Percentiles rank a stretch among this genome's conserved stretches.
Evolutionary conservation across 805 yeast genomes (phyloP).

Genomic region (Hyphopichia homilentoma): DNA sequence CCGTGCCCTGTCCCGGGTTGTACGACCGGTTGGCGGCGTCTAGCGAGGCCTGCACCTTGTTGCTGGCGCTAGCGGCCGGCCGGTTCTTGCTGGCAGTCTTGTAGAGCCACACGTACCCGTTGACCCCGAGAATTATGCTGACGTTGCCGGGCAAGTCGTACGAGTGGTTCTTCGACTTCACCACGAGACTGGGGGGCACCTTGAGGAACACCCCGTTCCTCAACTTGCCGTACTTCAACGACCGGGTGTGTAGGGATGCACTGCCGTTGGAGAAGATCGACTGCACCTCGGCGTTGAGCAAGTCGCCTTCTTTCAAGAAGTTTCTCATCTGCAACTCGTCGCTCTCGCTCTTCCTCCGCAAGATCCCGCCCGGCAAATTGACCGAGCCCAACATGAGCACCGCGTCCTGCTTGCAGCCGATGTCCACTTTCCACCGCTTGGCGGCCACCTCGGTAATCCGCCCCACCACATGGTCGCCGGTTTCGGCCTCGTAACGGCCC

Average conservation of each 20-base stretch:
- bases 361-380: slow-evolving; percentile 94
- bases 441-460: slow-evolving; percentile 91
- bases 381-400: slow-evolving; percentile 91
- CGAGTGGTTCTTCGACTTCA: slow-evolving; percentile 84
- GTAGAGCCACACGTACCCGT: slow-evolving; percentile 91
- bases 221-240: slow-evolving; percentile 90
- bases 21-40: slow-evolving; percentile 33
- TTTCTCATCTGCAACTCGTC: slow-evolving; percentile 96
- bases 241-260: slow-evolving; percentile 92
- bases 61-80: slow-evolving; percentile 17
- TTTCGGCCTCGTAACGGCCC: slow-evolving; percentile 88
- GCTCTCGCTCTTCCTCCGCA: slow-evolving; percentile 88
- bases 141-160: slow-evolving; percentile 93
- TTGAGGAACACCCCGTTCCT: slow-evolving; percentile 82
- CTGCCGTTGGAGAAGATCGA: slow-evolving; percentile 83
- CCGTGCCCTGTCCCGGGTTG: slow-evolving; percentile 55
- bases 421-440: slow-evolving; percentile 94
- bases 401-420: slow-evolving; percentile 93
- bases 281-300: slow-evolving; percentile 94
- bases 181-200: slow-evolving; percentile 79
- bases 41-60: slow-evolving; percentile 38
- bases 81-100: slow-evolving; percentile 44
- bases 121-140: slow-evolving; percentile 85
- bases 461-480: slow-evolving; percentile 95
- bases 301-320: slow-evolving; percentile 92